Evolutionary conservation across 768 basidiomycete species (phyloP).

Genomic region (Leccinum broughii): DNA sequence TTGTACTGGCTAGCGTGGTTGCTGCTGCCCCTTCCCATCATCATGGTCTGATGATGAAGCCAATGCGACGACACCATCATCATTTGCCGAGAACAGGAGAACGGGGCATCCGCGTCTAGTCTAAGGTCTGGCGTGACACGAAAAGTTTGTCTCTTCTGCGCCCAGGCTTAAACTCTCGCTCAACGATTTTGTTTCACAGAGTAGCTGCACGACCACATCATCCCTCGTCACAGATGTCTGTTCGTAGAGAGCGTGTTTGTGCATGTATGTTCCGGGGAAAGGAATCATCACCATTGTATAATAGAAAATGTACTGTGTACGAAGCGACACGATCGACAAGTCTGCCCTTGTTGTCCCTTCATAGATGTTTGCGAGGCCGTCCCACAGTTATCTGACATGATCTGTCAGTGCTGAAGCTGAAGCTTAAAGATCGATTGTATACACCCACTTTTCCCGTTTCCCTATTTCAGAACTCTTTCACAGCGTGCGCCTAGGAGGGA

Average conservation of each 20-base stretch:
- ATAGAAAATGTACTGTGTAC: not conserved
- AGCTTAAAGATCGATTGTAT: not conserved
- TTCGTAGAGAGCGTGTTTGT: not conserved
- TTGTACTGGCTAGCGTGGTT: not conserved
- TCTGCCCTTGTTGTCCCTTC: not conserved
- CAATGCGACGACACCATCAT: conserved; percentile 3
- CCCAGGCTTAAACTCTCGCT: not conserved
- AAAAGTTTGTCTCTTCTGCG: not conserved
- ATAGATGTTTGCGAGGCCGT: not conserved
- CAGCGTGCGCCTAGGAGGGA: not conserved
- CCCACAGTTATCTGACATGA: not conserved
- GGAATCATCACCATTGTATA: not conserved
- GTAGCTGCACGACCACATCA: not conserved
- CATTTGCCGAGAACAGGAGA: not conserved
- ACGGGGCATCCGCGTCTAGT: not conserved
- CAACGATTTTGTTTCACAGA: conserved; percentile 1
- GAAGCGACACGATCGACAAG: not conserved
- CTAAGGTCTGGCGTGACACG: not conserved
- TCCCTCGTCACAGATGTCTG: not conserved
- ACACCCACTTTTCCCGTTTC: not conserved
- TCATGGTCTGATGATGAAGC: not conserved
- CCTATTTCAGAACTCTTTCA: not conserved
- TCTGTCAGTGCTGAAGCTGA: not conserved
- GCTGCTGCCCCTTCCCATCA: conserved; percentile 8
- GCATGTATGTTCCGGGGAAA: not conserved